Conservation (phyloP, 805 yeast genomes). For the Starmerella roubikii region DNA sequence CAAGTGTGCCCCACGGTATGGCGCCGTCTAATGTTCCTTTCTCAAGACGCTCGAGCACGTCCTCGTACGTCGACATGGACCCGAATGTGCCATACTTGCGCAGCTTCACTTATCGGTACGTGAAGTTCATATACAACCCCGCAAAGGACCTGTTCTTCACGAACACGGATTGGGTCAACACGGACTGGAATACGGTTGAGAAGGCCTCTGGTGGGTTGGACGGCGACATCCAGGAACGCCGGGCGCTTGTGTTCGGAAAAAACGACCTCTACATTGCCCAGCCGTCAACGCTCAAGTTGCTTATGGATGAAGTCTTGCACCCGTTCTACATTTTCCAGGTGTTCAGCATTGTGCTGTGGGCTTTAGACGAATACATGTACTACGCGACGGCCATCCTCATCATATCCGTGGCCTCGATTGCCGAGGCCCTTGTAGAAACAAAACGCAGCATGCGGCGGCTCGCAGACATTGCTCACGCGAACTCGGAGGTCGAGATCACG, state of each 20-base stretch:
- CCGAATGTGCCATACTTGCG: constrained; percentile 60
- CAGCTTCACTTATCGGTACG: constrained; percentile 67
- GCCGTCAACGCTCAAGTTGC: constrained; percentile 48
- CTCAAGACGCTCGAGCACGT: constrained; percentile 3
- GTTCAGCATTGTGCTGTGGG: constrained; percentile 83
- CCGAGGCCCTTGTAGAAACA: constrained; percentile 77
- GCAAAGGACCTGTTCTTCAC: constrained; percentile 73
- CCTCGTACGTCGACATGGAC: constrained; percentile 32
- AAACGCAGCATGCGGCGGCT: constrained; percentile 57
- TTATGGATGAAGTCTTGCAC: constrained; percentile 79
- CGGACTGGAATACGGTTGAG: constrained; percentile 52
- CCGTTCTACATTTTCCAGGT: constrained; percentile 94
- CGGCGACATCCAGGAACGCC: constrained; percentile 51
- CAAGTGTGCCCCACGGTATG: neutral
- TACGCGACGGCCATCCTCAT: constrained; percentile 86
- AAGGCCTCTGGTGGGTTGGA: constrained; percentile 50
- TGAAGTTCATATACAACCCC: constrained; percentile 73
- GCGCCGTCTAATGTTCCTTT: neutral
- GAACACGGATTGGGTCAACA: constrained; percentile 77
- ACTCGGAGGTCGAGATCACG: constrained; percentile 64
- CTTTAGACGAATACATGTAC: constrained; percentile 80
- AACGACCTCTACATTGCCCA: constrained; percentile 67
- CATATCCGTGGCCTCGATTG: constrained; percentile 69
- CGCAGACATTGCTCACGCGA: constrained; percentile 46
- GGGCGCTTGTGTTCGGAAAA: constrained; percentile 60